A percentile compares a stretch with the other conserved stretches of the same genome.
Conservation (phyloP, 2,329 filamentous ascomycete genomes). For the Colletotrichum sp. region DNA sequence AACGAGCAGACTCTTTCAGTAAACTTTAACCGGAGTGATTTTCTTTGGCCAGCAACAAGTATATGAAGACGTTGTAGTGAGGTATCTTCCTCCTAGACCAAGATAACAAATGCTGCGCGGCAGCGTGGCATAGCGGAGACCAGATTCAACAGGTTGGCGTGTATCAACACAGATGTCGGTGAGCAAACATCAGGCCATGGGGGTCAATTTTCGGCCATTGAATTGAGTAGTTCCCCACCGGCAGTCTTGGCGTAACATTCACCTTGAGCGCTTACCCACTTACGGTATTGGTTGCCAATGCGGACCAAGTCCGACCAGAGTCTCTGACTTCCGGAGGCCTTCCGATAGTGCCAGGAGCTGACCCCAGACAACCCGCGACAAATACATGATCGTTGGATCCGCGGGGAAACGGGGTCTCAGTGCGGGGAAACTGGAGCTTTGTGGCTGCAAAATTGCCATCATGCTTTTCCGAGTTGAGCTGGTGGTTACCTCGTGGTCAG, state of each 20-base stretch:
- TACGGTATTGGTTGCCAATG: background rate
- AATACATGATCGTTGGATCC: background rate
- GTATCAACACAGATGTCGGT: background rate
- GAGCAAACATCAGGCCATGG: background rate
- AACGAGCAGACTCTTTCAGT: background rate
- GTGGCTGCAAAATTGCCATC: background rate
- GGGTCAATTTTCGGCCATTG: background rate
- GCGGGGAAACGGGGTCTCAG: background rate
- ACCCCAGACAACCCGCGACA: conserved; percentile 8
- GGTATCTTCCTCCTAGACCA: background rate
- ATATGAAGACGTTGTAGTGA: background rate
- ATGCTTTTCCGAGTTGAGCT: background rate
- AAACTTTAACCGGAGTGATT: background rate
- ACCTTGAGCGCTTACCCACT: background rate
- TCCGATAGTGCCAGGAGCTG: background rate
- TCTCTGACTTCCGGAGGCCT: background rate
- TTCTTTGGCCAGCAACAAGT: background rate
- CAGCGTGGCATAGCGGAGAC: background rate
- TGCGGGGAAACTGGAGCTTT: background rate
- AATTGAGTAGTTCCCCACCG: background rate
- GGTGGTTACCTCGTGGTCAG: background rate
- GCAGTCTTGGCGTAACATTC: background rate
- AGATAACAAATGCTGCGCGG: background rate
- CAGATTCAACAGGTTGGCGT: background rate
- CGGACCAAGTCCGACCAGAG: background rate